phyloP scores from a whole-genome alignment of 176 grass and related monocot genomes.

The Raddia guianensis region DNA sequence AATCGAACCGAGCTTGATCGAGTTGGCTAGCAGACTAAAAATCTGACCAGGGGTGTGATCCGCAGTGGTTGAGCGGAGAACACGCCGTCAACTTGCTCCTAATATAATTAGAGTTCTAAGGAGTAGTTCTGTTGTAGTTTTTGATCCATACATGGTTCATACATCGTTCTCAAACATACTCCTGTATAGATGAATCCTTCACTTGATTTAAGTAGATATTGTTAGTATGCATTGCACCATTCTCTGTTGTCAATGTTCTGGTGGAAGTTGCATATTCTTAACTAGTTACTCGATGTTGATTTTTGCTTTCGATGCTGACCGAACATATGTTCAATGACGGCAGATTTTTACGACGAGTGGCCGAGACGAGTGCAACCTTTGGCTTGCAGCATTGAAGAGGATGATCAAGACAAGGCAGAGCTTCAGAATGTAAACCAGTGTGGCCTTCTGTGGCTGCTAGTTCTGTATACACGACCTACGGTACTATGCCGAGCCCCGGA shows the following conservation, averaged over 20 bases:
- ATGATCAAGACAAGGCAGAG: slow-evolving; percentile 92
- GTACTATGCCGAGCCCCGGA: no score
- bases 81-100: no score
- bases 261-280: background rate
- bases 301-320: background rate
- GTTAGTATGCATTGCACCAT: background rate
- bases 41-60: no score
- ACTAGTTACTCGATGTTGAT: background rate
- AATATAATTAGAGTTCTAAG: background rate
- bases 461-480: slow-evolving; percentile 50
- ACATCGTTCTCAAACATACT: background rate
- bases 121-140: background rate
- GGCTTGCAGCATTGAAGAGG: slow-evolving; percentile 89
- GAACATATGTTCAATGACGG: slow-evolving; percentile 17
- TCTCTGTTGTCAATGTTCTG: background rate
- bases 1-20: no score
- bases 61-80: no score
- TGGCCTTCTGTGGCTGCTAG: slow-evolving; percentile 34
- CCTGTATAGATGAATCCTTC: background rate
- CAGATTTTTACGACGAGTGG: slow-evolving; percentile 89
- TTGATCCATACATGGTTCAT: background rate
- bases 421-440: slow-evolving; percentile 62
- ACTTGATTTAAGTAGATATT: background rate
- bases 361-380: slow-evolving; percentile 97
- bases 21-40: no score